Percentiles rank a stretch among this genome's conserved stretches.
Conservation (phyloP, 345 rosid genomes). For the Hirschfeldia incana region DNA sequence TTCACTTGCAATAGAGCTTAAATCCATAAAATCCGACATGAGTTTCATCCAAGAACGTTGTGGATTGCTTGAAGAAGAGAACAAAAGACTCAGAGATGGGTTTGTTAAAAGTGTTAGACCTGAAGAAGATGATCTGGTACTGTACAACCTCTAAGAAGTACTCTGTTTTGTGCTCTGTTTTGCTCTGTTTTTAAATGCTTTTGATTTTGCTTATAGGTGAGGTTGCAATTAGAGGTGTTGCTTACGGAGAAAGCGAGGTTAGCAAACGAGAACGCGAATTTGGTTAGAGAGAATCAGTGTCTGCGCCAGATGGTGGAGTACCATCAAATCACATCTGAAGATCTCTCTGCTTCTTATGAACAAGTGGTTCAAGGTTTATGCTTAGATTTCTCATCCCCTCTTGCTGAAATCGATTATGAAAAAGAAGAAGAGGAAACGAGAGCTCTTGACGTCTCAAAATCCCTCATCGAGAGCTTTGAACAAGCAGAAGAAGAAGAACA, state of each 20-base stretch:
- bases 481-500: slow-evolving; percentile 24
- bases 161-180: slow-evolving; percentile 4
- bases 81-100: slow-evolving; percentile 81
- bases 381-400: slow-evolving; percentile 83
- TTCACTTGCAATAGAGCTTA: slow-evolving; percentile 76
- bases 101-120: slow-evolving; percentile 66
- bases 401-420: slow-evolving; percentile 34
- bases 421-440: slow-evolving; percentile 2
- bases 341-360: slow-evolving; percentile 77
- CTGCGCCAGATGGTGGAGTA: slow-evolving; percentile 83
- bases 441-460: slow-evolving; percentile 37
- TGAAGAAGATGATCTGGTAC: slow-evolving; percentile 95
- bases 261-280: slow-evolving; percentile 80
- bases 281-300: slow-evolving; percentile 83
- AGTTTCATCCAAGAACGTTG: slow-evolving; percentile 79
- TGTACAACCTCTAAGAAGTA: neutral
- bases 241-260: slow-evolving; percentile 88
- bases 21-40: slow-evolving; percentile 66
- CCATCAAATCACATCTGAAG: slow-evolving; percentile 79
- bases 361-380: slow-evolving; percentile 60
- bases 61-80: slow-evolving; percentile 77
- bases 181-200: neutral
- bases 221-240: slow-evolving; percentile 88
- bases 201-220: slow-evolving; percentile 52
- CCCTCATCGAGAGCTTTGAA: slow-evolving; percentile 50